Conservation (phyloP, 1,139 yeast genomes). For the Kurtzmaniella quercitrusa region DNA sequence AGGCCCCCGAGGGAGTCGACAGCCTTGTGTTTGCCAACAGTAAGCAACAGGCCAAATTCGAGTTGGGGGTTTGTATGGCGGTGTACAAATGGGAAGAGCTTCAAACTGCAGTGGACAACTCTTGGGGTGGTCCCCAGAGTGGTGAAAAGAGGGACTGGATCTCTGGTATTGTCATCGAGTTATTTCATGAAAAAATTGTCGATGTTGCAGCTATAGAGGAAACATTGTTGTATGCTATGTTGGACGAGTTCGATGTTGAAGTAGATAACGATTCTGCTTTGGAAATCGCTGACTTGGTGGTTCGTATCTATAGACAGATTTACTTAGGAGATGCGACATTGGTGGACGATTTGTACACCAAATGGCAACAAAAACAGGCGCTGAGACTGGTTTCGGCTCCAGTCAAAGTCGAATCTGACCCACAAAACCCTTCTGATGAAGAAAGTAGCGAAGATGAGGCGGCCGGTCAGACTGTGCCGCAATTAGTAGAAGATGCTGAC, state of each 20-base stretch:
- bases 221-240: slow-evolving; percentile 82
- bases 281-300: slow-evolving; percentile 62
- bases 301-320: slow-evolving; percentile 66
- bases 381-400: slow-evolving; percentile 22
- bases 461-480: slow-evolving; percentile 22
- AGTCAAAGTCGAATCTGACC: slow-evolving; percentile 49
- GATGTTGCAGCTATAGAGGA: slow-evolving; percentile 82
- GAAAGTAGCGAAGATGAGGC: slow-evolving; percentile 40
- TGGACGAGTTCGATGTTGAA: slow-evolving; percentile 86
- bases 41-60: slow-evolving; percentile 77
- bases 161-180: slow-evolving; percentile 74
- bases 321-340: slow-evolving; percentile 43
- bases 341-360: slow-evolving; percentile 57
- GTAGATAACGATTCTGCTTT: slow-evolving; percentile 88
- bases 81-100: slow-evolving; percentile 86
- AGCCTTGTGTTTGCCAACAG: slow-evolving; percentile 54
- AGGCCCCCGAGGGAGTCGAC: slow-evolving; percentile 32
- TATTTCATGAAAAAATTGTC: slow-evolving; percentile 63
- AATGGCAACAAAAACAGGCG: slow-evolving; percentile 53
- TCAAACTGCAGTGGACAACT: slow-evolving; percentile 86
- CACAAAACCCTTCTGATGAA: slow-evolving; percentile 52
- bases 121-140: slow-evolving; percentile 95
- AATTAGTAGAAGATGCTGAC: slow-evolving; percentile 24
- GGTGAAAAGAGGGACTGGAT: slow-evolving; percentile 94
- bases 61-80: slow-evolving; percentile 91